A percentile compares a stretch with the other conserved stretches of the same genome.
Evolutionary conservation across 2,329 filamentous ascomycete genomes (phyloP).

Genomic region (Colletotrichum salicis): DNA sequence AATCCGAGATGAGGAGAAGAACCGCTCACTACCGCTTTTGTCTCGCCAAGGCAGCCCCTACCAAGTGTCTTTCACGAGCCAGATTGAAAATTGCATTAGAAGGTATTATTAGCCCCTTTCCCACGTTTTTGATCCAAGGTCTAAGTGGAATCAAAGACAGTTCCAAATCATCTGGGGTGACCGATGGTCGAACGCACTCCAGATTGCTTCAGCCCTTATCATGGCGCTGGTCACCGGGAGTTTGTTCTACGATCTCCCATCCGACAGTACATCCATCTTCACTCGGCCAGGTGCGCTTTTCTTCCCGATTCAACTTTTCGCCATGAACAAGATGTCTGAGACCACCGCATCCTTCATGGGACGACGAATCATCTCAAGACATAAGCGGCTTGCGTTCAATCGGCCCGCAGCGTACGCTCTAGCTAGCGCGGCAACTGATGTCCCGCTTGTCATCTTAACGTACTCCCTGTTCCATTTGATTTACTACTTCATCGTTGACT

Average conservation of each 20-base stretch:
- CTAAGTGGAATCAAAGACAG: slow-evolving; percentile 55
- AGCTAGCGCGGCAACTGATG: slow-evolving; percentile 62
- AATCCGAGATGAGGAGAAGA: not conserved
- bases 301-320: slow-evolving; percentile 68
- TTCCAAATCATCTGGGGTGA: slow-evolving; percentile 64
- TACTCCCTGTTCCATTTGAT: slow-evolving; percentile 58
- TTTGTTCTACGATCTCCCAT: slow-evolving; percentile 64
- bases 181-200: slow-evolving; percentile 56
- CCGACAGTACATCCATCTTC: slow-evolving; percentile 62
- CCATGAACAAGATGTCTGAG: slow-evolving; percentile 66
- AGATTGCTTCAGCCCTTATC: slow-evolving; percentile 59
- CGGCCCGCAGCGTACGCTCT: slow-evolving; percentile 64
- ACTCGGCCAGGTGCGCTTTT: slow-evolving; percentile 67
- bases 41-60: not conserved
- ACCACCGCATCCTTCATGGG: slow-evolving; percentile 56
- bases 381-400: slow-evolving; percentile 59
- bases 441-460: slow-evolving; percentile 66
- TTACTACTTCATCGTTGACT: slow-evolving; percentile 66
- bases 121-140: too few relatives aligned
- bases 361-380: slow-evolving; percentile 59
- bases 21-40: not conserved
- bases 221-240: slow-evolving; percentile 71
- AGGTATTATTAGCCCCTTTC: not conserved
- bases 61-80: not conserved
- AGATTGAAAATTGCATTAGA: not conserved